Evolutionary conservation across 371 early-diverging fungal genomes (phyloP).

Genomic region (Apophysomyces sp.): DNA sequence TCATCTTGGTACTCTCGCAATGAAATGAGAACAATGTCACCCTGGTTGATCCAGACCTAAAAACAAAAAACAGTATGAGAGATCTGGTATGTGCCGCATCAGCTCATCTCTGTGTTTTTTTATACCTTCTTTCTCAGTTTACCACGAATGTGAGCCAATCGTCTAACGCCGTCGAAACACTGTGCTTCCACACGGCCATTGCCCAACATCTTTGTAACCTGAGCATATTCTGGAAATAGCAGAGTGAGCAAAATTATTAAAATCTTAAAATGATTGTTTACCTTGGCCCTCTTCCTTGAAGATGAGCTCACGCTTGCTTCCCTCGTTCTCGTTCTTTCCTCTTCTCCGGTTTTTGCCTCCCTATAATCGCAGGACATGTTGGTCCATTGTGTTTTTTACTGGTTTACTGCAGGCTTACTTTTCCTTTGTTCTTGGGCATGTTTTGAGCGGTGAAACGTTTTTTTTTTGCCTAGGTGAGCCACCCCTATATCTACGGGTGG

Average conservation of each 20-base stretch:
- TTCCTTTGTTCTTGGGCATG: conserved; percentile 93
- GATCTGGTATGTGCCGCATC: not conserved
- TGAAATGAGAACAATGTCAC: conserved; percentile 94
- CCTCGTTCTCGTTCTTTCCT: conserved; percentile 97
- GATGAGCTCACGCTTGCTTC: conserved; percentile 92
- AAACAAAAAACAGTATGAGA: not conserved
- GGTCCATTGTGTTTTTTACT: not conserved
- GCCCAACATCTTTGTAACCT: conserved; percentile 95
- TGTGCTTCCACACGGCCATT: conserved; percentile 95
- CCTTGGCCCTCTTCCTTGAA: conserved; percentile 96
- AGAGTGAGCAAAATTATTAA: not conserved
- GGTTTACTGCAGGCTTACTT: conserved; percentile 41
- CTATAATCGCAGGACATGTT: conserved; percentile 35
- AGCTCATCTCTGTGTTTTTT: too few species aligned
- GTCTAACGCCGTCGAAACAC: conserved; percentile 93
- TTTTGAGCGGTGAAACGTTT: conserved; percentile 2
- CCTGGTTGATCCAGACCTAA: conserved; percentile 89
- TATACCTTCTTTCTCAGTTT: conserved; percentile 96
- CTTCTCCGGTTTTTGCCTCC: conserved; percentile 97
- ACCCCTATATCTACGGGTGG: not conserved
- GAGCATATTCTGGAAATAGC: conserved; percentile 83
- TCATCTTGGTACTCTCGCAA: conserved; percentile 97
- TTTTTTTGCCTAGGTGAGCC: not conserved
- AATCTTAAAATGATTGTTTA: conserved; percentile 20
- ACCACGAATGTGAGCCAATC: conserved; percentile 97